Percentiles rank a stretch among this genome's conserved stretches.
Evolutionary conservation across 2,329 filamentous ascomycete species (phyloP).

Genomic region (Coniochaeta ligniaria): DNA sequence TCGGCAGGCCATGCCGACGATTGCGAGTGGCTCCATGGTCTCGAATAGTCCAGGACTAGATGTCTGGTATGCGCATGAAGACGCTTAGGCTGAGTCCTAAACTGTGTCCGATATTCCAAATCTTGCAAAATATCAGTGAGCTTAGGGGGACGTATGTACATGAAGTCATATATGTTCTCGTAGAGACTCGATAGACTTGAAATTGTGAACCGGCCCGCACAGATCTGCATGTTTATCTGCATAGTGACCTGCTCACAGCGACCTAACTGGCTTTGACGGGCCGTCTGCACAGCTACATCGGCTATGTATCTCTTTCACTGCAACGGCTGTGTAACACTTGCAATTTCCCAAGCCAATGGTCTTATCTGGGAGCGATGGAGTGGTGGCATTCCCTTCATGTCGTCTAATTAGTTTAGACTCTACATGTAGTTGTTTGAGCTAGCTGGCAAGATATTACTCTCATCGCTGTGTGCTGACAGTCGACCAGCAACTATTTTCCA

Average conservation of each 20-base stretch:
- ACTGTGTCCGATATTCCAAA: no score
- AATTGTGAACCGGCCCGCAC: not conserved
- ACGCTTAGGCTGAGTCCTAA: not conserved
- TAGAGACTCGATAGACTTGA: not conserved
- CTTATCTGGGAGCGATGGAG: not conserved
- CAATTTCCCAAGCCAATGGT: not conserved
- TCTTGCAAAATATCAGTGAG: no score
- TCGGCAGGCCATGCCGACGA: constrained; percentile 28
- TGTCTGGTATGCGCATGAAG: not conserved
- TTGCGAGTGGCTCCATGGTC: constrained; percentile 21
- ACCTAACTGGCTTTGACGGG: not conserved
- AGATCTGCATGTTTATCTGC: not conserved
- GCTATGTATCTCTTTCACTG: not conserved
- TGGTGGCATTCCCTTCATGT: not conserved
- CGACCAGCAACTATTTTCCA: no score
- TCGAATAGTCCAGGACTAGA: not conserved
- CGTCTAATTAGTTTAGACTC: not conserved
- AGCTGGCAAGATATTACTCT: no score
- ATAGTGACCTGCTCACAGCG: not conserved
- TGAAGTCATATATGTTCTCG: not conserved
- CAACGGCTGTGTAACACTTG: not conserved
- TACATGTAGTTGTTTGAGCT: no score
- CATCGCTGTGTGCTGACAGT: not conserved
- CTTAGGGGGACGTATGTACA: no score
- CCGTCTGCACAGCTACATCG: not conserved